phyloP scores from a whole-genome alignment of 2,329 filamentous ascomycete species.

The Plectosphaerella cucumerina region DNA sequence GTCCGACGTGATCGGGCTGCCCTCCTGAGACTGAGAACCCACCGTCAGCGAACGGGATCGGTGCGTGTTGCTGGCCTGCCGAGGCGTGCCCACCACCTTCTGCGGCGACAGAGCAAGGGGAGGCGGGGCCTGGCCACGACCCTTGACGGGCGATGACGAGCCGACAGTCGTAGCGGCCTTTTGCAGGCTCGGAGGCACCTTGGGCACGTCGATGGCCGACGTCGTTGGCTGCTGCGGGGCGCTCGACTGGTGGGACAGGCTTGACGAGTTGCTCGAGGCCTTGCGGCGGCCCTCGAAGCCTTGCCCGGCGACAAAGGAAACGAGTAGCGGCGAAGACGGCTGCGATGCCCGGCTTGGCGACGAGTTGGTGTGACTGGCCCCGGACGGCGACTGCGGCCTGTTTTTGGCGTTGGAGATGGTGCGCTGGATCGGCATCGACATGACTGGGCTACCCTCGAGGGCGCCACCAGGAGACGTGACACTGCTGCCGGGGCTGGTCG shows the following conservation, averaged over 20 bases:
- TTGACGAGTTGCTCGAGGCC: constrained; percentile 85
- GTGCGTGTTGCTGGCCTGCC: constrained; percentile 58
- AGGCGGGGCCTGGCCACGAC: constrained; percentile 43
- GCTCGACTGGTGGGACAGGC: constrained; percentile 72
- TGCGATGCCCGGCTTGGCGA: constrained; percentile 80
- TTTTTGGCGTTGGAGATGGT: constrained; percentile 83
- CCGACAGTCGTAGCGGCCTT: constrained; percentile 51
- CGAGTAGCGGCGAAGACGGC: constrained; percentile 72
- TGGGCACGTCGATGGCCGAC: constrained; percentile 67
- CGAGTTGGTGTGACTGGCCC: constrained; percentile 72
- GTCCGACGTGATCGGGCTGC: constrained; percentile 67
- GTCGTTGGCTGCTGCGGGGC: constrained; percentile 61
- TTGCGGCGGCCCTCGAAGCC: constrained; percentile 77
- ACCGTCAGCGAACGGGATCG: constrained; percentile 87
- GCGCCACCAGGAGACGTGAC: constrained; percentile 60
- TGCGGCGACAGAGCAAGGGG: constrained; percentile 57
- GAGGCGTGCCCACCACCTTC: constrained; percentile 56
- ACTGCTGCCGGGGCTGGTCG: constrained; percentile 36
- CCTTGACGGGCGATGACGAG: constrained; percentile 53
- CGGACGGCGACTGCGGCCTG: constrained; percentile 82
- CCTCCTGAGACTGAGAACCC: constrained; percentile 92
- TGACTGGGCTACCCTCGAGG: constrained; percentile 79
- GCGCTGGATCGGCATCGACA: constrained; percentile 76
- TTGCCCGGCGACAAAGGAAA: constrained; percentile 81
- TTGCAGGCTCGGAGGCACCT: constrained; percentile 54